Evolutionary conservation across 2,329 filamentous ascomycete genomes (phyloP).

Genomic region (Coniochaeta sp.): DNA sequence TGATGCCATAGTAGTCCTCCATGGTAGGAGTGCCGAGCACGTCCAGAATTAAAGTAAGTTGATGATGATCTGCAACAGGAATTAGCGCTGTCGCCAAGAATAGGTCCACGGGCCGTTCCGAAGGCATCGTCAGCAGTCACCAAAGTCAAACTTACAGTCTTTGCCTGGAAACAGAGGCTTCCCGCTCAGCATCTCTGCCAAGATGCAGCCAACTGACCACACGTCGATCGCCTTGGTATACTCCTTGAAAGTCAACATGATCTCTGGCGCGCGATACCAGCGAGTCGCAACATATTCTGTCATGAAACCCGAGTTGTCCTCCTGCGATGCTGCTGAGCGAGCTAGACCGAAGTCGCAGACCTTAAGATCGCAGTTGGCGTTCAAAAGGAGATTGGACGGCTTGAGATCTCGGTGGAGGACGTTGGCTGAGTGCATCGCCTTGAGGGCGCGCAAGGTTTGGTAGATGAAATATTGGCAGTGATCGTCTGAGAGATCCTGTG

Average conservation of each 20-base stretch:
- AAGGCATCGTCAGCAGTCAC: neutral
- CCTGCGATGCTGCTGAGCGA: constrained; percentile 89
- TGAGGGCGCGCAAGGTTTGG: constrained; percentile 92
- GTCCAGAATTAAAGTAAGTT: constrained; percentile 92
- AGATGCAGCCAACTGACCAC: constrained; percentile 96
- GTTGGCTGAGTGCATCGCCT: constrained; percentile 99
- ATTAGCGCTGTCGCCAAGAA: constrained; percentile 5
- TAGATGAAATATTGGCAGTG: constrained; percentile 99
- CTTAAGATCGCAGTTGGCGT: constrained; percentile 98
- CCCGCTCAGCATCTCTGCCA: constrained; percentile 97
- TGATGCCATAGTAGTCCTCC: constrained; percentile 99
- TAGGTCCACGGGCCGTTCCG: neutral
- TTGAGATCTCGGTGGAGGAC: constrained; percentile 96
- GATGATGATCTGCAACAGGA: constrained; percentile 71
- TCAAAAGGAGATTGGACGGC: constrained; percentile 91
- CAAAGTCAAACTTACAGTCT: constrained; percentile 63
- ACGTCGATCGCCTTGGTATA: constrained; percentile 99
- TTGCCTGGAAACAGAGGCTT: constrained; percentile 98
- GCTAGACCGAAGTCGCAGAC: constrained; percentile 98
- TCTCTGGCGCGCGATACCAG: constrained; percentile 98
- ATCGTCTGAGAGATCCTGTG: constrained; percentile 95
- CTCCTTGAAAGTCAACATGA: constrained; percentile 99
- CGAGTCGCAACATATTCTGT: constrained; percentile 99
- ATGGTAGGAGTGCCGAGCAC: constrained; percentile 97
- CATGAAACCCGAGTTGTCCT: constrained; percentile 99